Conservation (phyloP, 2,329 filamentous ascomycete species). For the Venturia pyrina region DNA sequence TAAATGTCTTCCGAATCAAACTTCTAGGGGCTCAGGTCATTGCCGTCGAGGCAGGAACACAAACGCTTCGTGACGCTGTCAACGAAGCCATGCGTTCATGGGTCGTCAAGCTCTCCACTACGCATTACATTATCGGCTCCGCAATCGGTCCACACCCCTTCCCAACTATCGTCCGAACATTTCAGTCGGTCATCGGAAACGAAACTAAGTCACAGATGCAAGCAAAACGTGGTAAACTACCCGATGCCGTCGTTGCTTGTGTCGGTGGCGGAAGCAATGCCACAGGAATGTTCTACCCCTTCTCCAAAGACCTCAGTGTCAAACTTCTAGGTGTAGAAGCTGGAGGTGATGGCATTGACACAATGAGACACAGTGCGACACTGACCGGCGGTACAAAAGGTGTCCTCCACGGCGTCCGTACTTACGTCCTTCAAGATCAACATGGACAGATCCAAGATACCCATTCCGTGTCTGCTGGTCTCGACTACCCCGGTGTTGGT, state of each 20-base stretch:
- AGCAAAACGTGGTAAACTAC: constrained; percentile 74
- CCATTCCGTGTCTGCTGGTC: constrained; percentile 89
- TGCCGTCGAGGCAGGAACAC: constrained; percentile 81
- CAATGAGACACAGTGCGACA: constrained; percentile 75
- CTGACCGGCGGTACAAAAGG: constrained; percentile 79
- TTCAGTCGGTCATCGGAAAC: constrained; percentile 91
- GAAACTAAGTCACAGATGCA: constrained; percentile 92
- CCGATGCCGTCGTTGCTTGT: constrained; percentile 92
- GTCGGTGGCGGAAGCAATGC: constrained; percentile 95
- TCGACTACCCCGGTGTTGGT: constrained; percentile 95
- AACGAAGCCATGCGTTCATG: constrained; percentile 92
- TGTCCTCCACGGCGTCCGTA: constrained; percentile 90
- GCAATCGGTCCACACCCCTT: constrained; percentile 97
- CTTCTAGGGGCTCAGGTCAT: constrained; percentile 87
- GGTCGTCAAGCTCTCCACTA: constrained; percentile 86
- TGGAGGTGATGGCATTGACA: constrained; percentile 85
- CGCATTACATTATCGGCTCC: constrained; percentile 96
- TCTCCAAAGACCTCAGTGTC: constrained; percentile 73
- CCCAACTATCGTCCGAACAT: constrained; percentile 93
- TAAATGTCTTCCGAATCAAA: constrained; percentile 98
- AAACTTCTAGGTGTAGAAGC: constrained; percentile 91
- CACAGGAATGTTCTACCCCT: constrained; percentile 96
- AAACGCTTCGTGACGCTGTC: constrained; percentile 55
- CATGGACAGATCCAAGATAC: constrained; percentile 92
- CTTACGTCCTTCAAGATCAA: constrained; percentile 86